phyloP scores from a whole-genome alignment of 2,329 filamentous ascomycete species.

The Monosporascus sp. region DNA sequence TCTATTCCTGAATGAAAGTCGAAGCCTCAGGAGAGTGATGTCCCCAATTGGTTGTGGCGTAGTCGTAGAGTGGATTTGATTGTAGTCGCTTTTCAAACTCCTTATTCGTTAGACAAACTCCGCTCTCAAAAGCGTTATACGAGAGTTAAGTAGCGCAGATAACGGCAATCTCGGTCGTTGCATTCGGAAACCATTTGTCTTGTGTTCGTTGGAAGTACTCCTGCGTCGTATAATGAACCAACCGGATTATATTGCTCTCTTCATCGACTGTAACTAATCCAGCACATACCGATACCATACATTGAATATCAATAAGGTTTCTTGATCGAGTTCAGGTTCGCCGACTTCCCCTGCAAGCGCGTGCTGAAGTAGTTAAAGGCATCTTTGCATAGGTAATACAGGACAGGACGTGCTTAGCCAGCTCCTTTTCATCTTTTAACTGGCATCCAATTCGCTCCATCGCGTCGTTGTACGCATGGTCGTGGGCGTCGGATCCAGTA shows the following conservation, averaged over 20 bases:
- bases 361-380: conserved; percentile 31
- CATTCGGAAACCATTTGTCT: conserved; percentile 26
- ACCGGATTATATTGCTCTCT: conserved; percentile 29
- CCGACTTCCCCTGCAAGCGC: conserved; percentile 33
- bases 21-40: neutral
- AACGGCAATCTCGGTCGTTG: conserved; percentile 20
- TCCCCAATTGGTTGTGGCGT: conserved; percentile 8
- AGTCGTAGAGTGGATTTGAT: conserved; percentile 4
- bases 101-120: neutral
- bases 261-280: conserved; percentile 35
- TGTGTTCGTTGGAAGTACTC: conserved; percentile 33
- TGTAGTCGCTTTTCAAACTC: conserved; percentile 1
- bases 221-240: conserved; percentile 41
- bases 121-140: conserved; percentile 13
- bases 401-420: conserved; percentile 30
- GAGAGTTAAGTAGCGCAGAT: conserved; percentile 33
- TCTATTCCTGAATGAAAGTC: too few species aligned
- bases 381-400: conserved; percentile 36
- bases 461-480: conserved; percentile 33
- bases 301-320: conserved; percentile 26
- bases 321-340: conserved; percentile 22
- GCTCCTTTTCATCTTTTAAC: conserved; percentile 20
- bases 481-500: conserved; percentile 23
- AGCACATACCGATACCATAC: conserved; percentile 31
- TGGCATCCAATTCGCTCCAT: conserved; percentile 38